Percentiles rank a stretch among this genome's conserved stretches.
Evolutionary conservation across 2,329 filamentous ascomycete genomes (phyloP).

Genomic region (Macroventuria anomochaeta): DNA sequence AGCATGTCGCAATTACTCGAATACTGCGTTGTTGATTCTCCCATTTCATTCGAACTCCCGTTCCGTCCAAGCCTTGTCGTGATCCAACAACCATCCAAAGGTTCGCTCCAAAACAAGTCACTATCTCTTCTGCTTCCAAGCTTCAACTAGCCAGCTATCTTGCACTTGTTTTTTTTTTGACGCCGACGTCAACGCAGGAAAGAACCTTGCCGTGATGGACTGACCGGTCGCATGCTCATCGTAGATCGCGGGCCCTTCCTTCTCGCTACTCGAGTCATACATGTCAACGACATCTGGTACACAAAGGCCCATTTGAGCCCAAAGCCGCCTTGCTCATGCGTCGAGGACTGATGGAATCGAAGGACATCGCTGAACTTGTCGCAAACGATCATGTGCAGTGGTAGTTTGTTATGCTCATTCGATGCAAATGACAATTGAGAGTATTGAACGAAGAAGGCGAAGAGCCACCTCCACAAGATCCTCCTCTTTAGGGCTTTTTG

Average conservation of each 20-base stretch:
- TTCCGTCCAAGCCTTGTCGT: no score
- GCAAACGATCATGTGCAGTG: slow-evolving; percentile 19
- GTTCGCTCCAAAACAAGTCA: no score
- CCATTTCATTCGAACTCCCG: no score
- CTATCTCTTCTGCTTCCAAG: no score
- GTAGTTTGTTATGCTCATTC: slow-evolving; percentile 9
- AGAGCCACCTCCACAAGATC: neutral
- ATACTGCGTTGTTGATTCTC: no score
- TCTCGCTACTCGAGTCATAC: slow-evolving; percentile 20
- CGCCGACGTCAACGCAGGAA: slow-evolving; percentile 2
- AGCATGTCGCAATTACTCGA: no score
- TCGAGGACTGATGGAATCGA: slow-evolving; percentile 35
- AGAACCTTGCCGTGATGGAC: slow-evolving; percentile 27
- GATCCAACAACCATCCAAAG: no score
- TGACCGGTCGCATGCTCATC: slow-evolving; percentile 28
- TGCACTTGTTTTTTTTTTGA: slow-evolving; percentile 2
- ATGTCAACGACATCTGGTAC: slow-evolving; percentile 14
- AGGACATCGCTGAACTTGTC: slow-evolving; percentile 10
- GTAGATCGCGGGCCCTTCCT: slow-evolving; percentile 12
- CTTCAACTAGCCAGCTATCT: neutral
- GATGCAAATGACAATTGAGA: slow-evolving; percentile 18
- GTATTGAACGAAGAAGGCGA: slow-evolving; percentile 30
- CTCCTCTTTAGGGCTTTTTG: slow-evolving; percentile 29
- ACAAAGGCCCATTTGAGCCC: slow-evolving; percentile 29
- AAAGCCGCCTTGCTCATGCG: slow-evolving; percentile 23